phyloP scores from a whole-genome alignment of 1,284 basidiomycete species.

The Fomitopsis betulina region DNA sequence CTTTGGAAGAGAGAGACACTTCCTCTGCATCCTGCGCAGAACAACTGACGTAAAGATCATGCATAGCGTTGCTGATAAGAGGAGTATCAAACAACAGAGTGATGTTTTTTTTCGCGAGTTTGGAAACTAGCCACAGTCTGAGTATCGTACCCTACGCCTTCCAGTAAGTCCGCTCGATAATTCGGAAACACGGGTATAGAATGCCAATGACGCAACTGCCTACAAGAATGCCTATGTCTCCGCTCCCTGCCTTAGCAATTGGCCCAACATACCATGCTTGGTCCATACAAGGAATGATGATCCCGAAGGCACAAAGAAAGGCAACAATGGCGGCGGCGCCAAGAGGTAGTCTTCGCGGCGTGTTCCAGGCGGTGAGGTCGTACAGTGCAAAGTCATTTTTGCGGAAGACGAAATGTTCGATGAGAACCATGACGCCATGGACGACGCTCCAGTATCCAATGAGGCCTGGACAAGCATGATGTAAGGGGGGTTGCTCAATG shows the following conservation, averaged over 20 bases:
- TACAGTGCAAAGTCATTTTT: conserved; percentile 29
- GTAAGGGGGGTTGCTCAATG: neutral
- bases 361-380: conserved; percentile 37
- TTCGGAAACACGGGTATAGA: conserved; percentile 37
- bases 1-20: no score
- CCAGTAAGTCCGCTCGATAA: conserved; percentile 28
- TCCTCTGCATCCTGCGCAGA: no score
- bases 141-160: neutral
- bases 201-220: conserved; percentile 39
- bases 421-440: conserved; percentile 49
- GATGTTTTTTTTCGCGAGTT: no score
- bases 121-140: no score
- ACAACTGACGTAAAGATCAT: no score
- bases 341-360: conserved; percentile 34
- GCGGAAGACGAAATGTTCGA: conserved; percentile 57
- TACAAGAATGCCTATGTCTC: conserved; percentile 52
- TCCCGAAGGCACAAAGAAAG: conserved; percentile 43
- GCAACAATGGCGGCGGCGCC: conserved; percentile 48
- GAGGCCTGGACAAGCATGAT: conserved; percentile 27
- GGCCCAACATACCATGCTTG: conserved; percentile 56
- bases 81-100: no score
- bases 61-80: no score
- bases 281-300: conserved; percentile 56
- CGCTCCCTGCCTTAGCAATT: conserved; percentile 41
- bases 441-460: conserved; percentile 60